Evolutionary conservation across 2,329 filamentous ascomycete species (phyloP), one percentile per base, ranked within the genome.

Genomic region (Mycosphaerella sp.): DNA sequence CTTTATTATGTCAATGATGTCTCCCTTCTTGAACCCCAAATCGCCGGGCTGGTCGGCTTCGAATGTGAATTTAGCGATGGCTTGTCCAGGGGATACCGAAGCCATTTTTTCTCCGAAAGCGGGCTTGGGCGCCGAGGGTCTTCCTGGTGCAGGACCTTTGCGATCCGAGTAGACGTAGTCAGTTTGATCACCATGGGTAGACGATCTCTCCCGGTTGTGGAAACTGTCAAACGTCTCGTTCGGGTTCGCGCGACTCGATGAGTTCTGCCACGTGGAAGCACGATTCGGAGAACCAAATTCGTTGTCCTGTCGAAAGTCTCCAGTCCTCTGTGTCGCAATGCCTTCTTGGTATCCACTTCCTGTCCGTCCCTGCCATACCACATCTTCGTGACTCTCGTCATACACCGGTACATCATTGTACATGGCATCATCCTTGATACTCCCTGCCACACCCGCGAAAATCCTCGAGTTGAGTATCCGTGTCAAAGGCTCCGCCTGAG

Each of bases 341-440:
- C 83, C 83, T 67, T 89, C 85, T 34, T 86, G 85, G 63, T 81
- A 84, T 4, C 83, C 86, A 18, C 76, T 79, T 37, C 87, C 87
- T 44, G 78, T 79, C 53, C 81, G 78, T 37, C 86, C 86, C 66
- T 90, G 85, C 88, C 89, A 95, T 6, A 89, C 83, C 7, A 88
- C 82, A 60, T 90, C 83, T 61, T 95, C 89, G 64, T 88, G 86
- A 35, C 77, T 73, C 54, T 91, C 83, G 62, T 91, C 89, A 70
- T 96, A 97, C 18, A 94, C 80, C 10, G 93, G 91, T 16, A 86
- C 80, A 64, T 97, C 90, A 70, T 97, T 97, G 77, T 97, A 97
- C 82, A 93, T 90, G 41, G 73, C 65, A 53, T 79, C 77, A 41
- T 68, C 63, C 5, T 65, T 61, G 12, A 69, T 70, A 25, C 63